Evolutionary conservation across 768 basidiomycete species (phyloP), one percentile per base, ranked within the genome.

Genomic region (Tephrocybe sp.): DNA sequence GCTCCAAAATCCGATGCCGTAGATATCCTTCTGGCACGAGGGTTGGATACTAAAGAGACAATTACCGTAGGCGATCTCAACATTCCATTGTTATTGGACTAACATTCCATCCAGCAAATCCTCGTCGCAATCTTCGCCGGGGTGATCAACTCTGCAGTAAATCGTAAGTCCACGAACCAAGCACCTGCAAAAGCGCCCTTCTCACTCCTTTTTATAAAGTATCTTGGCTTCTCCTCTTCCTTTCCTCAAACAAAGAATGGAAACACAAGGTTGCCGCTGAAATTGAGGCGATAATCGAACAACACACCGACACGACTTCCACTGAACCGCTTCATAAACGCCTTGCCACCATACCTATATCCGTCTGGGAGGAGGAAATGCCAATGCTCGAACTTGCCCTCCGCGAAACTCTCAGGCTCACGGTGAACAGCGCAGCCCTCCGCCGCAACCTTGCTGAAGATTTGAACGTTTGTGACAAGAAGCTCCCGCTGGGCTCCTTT

Each of bases 321-420:
- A 24, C 51, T 7, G 69, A 72, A 8, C 58, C 69, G 8, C 55
- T 71, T 7, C 63, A 69, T 50, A 61, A 59, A 35, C 68, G 63
- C 5, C 67, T 75, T 15, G 51, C 68, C 1, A 12, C 60, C 3
- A 62, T 75, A 37, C 70, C 72, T 0, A 53, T 68, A 22, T 41
- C 51, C 5, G 69, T 61, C 6, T 74, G 72, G 73, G 73, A 75
- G 49, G 67, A 68, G 9, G 63, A 69, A 40, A 64, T 71, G 55
- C 71, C 71, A 1, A 51, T 58, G 24, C 18, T 72, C 24, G 72
- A 75, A 12, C 47, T 64, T 11, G 57, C 69, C 37, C 61, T 73
- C 32, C 67, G 69, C 19, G 72, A 75, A 51, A 74, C 71, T 1
- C 47, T 75, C n/a, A 65, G 72, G 3, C 44, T 73, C 5, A 60